Percentiles rank a stretch among this genome's conserved stretches.
phyloP scores from a whole-genome alignment of 352 stramenopile species.

The Blastocystis sp. region DNA sequence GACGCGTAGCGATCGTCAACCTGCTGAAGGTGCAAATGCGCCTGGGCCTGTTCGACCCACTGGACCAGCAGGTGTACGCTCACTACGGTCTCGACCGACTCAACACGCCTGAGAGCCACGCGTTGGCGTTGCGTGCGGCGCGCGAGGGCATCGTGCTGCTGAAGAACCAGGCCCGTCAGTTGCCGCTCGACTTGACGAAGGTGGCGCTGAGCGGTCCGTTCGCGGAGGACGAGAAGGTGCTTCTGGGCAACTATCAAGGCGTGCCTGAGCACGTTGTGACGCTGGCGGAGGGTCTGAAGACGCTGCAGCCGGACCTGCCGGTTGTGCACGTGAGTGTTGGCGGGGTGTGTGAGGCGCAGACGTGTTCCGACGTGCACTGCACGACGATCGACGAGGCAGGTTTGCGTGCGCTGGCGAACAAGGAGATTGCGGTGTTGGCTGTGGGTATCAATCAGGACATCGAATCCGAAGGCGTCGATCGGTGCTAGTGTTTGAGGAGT shows the following conservation, averaged over 20 bases:
- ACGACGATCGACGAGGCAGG: conserved; percentile 66
- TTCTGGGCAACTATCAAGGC: conserved; percentile 83
- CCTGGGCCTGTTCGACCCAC: conserved; percentile 84
- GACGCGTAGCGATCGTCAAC: conserved; percentile 74
- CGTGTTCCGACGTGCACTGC: conserved; percentile 22
- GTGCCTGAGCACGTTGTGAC: conserved; percentile 79
- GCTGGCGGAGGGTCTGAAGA: conserved; percentile 77
- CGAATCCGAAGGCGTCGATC: conserved; percentile 79
- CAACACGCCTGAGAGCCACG: conserved; percentile 76
- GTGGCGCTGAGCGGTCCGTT: conserved; percentile 82
- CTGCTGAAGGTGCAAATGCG: conserved; percentile 83
- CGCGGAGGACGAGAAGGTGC: conserved; percentile 74
- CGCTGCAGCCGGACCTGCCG: conserved; percentile 57
- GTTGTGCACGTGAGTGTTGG: neutral
- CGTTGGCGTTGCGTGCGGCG: conserved; percentile 79
- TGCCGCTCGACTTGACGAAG: conserved; percentile 76
- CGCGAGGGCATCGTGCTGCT: conserved; percentile 86
- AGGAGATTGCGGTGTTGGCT: conserved; percentile 78
- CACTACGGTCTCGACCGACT: conserved; percentile 76
- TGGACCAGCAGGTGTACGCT: conserved; percentile 78
- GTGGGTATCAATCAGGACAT: conserved; percentile 81
- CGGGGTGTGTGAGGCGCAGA: conserved; percentile 31
- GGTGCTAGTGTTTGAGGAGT: conserved; percentile 34
- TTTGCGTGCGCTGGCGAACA: conserved; percentile 73
- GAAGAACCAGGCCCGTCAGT: conserved; percentile 80